Conservation (phyloP, 805 yeast genomes). For the Zygosaccharomyces siamensis region DNA sequence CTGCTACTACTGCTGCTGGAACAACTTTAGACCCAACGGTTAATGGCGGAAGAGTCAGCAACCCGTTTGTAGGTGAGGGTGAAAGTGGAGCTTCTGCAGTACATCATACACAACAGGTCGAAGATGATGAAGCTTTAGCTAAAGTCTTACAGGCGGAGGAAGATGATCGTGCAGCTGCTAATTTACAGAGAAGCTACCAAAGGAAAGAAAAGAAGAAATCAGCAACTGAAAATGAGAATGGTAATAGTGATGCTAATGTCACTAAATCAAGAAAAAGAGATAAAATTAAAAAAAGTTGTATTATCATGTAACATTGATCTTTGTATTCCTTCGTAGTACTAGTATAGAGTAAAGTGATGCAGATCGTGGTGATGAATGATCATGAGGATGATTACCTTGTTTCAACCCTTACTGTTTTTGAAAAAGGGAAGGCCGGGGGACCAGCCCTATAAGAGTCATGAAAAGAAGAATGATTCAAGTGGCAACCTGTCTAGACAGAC, state of each 20-base stretch:
- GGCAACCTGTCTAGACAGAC: background rate
- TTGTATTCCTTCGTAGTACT: background rate
- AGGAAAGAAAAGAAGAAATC: slow-evolving; percentile 6
- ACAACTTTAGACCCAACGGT: background rate
- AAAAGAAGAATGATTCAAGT: background rate
- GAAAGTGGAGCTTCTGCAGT: slow-evolving; percentile 6
- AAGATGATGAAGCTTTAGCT: slow-evolving; percentile 44
- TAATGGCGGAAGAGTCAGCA: slow-evolving; percentile 13
- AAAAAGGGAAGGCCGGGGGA: background rate
- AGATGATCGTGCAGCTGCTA: slow-evolving; percentile 46
- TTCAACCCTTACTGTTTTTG: background rate
- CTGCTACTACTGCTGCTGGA: slow-evolving; percentile 2
- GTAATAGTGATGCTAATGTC: slow-evolving; percentile 2
- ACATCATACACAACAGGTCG: slow-evolving; percentile 14
- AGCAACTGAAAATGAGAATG: background rate
- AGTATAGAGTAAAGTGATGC: background rate
- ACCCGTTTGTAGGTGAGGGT: slow-evolving; percentile 25
- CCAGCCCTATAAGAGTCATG: background rate
- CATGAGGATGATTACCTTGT: background rate
- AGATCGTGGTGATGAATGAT: background rate
- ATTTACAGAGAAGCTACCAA: slow-evolving; percentile 38
- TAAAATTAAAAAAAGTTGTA: slow-evolving; percentile 14
- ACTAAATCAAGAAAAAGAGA: slow-evolving; percentile 10
- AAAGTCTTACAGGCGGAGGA: slow-evolving; percentile 50
- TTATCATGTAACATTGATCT: slow-evolving; percentile 9